These are phyloP conservation scores for Chernovozyma sophiae-reginae DNA, from an alignment of 1,139 yeast genomes.

Conservation along the genomic window DNA sequence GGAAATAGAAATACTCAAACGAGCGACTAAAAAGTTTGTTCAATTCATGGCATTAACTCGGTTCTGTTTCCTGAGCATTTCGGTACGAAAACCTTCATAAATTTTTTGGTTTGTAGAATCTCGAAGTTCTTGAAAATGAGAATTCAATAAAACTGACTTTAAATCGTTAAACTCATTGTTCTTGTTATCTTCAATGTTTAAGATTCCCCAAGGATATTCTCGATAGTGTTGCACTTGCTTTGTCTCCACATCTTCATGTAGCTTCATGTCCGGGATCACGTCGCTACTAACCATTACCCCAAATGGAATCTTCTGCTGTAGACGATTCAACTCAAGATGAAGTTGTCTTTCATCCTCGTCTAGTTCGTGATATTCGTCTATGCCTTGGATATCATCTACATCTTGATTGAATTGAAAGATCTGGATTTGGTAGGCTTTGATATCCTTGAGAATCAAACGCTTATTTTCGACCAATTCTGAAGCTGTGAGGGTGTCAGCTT, in stretches of 20 bases:
- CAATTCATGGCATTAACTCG: too few relatives aligned
- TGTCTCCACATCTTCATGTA: conserved; percentile 2
- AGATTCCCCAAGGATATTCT: conserved; percentile 11
- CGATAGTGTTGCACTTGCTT: neutral
- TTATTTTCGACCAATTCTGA: conserved; percentile 44
- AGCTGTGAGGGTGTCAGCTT: conserved; percentile 54
- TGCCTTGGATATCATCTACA: conserved; percentile 4
- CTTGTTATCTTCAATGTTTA: conserved; percentile 43
- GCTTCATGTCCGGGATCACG: conserved; percentile 1
- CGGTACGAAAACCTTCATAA: conserved; percentile 59
- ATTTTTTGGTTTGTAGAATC: conserved; percentile 57
- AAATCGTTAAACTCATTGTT: conserved; percentile 55
- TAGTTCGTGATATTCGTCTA: neutral
- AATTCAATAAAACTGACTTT: conserved; percentile 57
- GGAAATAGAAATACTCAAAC: too few relatives aligned
- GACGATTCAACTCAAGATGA: conserved; percentile 8
- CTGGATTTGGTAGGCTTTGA: conserved; percentile 40
- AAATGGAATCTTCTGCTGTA: conserved; percentile 19
- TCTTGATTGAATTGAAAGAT: conserved; percentile 42
- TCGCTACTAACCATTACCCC: conserved; percentile 16
- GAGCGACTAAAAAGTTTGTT: too few relatives aligned
- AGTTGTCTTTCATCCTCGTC: conserved; percentile 4
- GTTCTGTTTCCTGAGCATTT: conserved; percentile 2
- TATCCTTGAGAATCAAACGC: conserved; percentile 38
- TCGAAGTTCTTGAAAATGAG: conserved; percentile 65